Percentiles rank a stretch among this genome's conserved stretches.
These are phyloP conservation scores for Pichia heedii DNA, from an alignment of 805 yeast species.

Conservation along the genomic window DNA sequence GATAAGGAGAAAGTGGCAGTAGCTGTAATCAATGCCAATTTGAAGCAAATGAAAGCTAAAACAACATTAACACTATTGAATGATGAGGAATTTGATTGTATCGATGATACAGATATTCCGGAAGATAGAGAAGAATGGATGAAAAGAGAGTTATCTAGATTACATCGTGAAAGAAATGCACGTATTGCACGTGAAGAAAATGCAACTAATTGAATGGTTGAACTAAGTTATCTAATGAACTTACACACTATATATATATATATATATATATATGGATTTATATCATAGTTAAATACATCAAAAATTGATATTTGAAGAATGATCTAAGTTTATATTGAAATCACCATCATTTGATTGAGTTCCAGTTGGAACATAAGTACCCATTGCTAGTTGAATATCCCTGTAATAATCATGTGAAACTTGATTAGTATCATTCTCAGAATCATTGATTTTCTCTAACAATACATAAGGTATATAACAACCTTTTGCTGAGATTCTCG, in stretches of 20 bases:
- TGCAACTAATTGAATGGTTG: too few relatives aligned
- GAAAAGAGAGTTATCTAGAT: neutral
- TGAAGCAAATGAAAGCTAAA: neutral
- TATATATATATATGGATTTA: too few relatives aligned
- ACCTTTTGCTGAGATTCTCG: constrained; percentile 25
- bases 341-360: constrained; percentile 7
- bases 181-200: neutral
- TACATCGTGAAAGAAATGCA: neutral
- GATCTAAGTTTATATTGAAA: constrained; percentile 1
- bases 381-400: constrained; percentile 5
- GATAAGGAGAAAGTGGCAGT: neutral
- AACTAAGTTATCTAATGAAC: too few relatives aligned
- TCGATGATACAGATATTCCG: neutral
- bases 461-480: constrained; percentile 34
- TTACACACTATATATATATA: too few relatives aligned
- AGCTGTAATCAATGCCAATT: neutral
- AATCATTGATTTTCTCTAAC: constrained; percentile 5
- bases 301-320: neutral
- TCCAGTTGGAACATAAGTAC: constrained; percentile 8
- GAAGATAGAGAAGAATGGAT: neutral
- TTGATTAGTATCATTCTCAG: neutral
- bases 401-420: constrained; percentile 6
- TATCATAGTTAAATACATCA: neutral
- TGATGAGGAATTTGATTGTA: neutral
- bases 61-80: neutral